Evolutionary conservation across 192 early-diverging fungal genomes (phyloP).

Genomic region (Coemansia sp.): DNA sequence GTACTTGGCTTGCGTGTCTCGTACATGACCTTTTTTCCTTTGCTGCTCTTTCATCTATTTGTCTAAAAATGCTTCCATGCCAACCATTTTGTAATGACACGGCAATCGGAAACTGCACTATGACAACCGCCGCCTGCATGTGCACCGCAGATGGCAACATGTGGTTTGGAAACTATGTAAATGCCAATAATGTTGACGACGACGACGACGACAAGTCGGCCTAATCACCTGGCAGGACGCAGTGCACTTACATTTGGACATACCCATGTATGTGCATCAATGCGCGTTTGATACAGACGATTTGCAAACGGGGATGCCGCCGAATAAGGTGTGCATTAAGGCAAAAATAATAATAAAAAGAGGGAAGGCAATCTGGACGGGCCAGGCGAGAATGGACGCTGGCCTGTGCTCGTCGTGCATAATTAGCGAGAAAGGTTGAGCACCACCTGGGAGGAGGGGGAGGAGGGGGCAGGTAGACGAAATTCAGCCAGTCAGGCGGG

Average conservation of each 20-base stretch:
- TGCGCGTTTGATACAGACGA: neutral
- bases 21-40: neutral
- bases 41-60: too few relatives aligned
- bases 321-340: neutral
- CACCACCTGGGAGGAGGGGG: too few relatives aligned
- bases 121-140: too few relatives aligned
- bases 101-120: neutral
- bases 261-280: neutral
- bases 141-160: too few relatives aligned
- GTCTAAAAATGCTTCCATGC: too few relatives aligned
- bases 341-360: neutral
- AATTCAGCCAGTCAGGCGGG: neutral
- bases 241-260: neutral
- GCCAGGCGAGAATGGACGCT: neutral
- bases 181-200: too few relatives aligned
- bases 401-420: neutral
- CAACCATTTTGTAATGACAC: too few relatives aligned
- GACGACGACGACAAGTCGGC: too few relatives aligned
- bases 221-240: neutral
- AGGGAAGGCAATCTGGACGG: too few relatives aligned
- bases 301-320: neutral
- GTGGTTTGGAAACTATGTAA: too few relatives aligned
- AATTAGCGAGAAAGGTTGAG: neutral
- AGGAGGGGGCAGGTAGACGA: neutral
- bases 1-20: neutral